Conservation (phyloP, 495 filamentous ascomycete genomes). For the Parathielavia hyrcaniae region DNA sequence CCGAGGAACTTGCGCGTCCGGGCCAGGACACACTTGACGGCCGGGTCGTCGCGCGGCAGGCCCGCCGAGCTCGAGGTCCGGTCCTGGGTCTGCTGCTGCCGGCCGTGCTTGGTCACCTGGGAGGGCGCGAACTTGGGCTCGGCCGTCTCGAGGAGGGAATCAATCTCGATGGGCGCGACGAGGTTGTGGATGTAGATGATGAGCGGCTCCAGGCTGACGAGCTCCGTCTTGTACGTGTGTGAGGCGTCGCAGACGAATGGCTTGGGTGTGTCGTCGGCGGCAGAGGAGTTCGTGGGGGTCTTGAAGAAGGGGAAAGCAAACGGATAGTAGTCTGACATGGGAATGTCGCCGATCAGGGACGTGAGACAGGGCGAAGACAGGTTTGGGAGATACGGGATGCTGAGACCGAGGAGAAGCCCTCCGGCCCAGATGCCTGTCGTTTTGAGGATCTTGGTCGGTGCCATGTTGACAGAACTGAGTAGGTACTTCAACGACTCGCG, state of each 20-base stretch:
- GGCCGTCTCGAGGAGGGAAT: conserved; percentile 35
- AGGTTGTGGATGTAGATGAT: conserved; percentile 44
- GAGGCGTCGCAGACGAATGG: conserved; percentile 27
- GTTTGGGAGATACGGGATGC: conserved; percentile 21
- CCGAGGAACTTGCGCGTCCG: conserved; percentile 42
- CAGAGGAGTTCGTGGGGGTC: not conserved
- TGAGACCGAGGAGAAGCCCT: conserved; percentile 23
- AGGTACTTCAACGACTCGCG: not conserved
- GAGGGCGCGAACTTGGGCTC: conserved; percentile 39
- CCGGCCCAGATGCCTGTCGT: conserved; percentile 22
- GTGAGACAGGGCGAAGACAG: conserved; percentile 20
- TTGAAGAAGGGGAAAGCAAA: conserved; percentile 21
- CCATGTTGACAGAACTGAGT: conserved; percentile 11
- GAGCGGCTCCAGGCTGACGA: conserved; percentile 43
- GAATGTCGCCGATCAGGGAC: conserved; percentile 24
- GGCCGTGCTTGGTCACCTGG: conserved; percentile 36
- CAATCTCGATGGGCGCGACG: conserved; percentile 34
- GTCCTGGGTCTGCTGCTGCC: conserved; percentile 31
- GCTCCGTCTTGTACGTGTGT: conserved; percentile 38
- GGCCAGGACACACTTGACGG: conserved; percentile 39
- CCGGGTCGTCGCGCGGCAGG: conserved; percentile 37
- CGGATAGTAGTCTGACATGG: conserved; percentile 22
- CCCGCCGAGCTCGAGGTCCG: conserved; percentile 43
- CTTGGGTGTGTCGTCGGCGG: not conserved
- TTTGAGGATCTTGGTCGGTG: conserved; percentile 11